Evolutionary conservation across 2,329 filamentous ascomycete genomes (phyloP).

Genomic region (Pseudocercospora fuligena): DNA sequence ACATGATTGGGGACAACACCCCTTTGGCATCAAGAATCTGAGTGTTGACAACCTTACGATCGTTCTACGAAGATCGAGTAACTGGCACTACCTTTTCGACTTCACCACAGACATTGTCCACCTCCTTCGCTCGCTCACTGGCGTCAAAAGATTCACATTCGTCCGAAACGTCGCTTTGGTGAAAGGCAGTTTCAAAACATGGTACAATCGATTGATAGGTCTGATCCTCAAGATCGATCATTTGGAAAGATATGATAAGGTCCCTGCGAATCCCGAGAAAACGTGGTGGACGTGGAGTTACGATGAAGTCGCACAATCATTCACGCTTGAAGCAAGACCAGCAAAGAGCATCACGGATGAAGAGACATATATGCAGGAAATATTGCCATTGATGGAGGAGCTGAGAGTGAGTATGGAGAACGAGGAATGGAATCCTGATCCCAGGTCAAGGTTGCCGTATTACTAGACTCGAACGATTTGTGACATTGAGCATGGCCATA

Average conservation of each 20-base stretch:
- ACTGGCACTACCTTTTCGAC: slow-evolving; percentile 44
- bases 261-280: slow-evolving; percentile 37
- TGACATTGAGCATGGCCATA: neutral
- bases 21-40: slow-evolving; percentile 41
- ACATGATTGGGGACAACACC: slow-evolving; percentile 39
- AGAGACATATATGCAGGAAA: slow-evolving; percentile 44
- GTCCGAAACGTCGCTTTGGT: slow-evolving; percentile 43
- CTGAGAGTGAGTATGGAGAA: slow-evolving; percentile 43
- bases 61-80: slow-evolving; percentile 39
- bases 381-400: slow-evolving; percentile 44
- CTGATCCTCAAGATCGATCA: slow-evolving; percentile 49
- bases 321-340: slow-evolving; percentile 38
- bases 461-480: neutral
- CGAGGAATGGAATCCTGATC: slow-evolving; percentile 46
- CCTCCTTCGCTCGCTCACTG: slow-evolving; percentile 41
- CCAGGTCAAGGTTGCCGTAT: slow-evolving; percentile 34
- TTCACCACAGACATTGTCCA: slow-evolving; percentile 39
- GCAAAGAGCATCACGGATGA: slow-evolving; percentile 41
- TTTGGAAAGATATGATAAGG: slow-evolving; percentile 44
- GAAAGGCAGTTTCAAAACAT: slow-evolving; percentile 44
- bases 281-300: slow-evolving; percentile 49
- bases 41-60: slow-evolving; percentile 42
- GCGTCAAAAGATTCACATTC: slow-evolving; percentile 43
- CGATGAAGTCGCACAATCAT: slow-evolving; percentile 36
- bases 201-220: slow-evolving; percentile 46